Evolutionary conservation across 2,329 filamentous ascomycete species (phyloP), one percentile per base, ranked within the genome.

Genomic region (Sporothrix globosa): DNA sequence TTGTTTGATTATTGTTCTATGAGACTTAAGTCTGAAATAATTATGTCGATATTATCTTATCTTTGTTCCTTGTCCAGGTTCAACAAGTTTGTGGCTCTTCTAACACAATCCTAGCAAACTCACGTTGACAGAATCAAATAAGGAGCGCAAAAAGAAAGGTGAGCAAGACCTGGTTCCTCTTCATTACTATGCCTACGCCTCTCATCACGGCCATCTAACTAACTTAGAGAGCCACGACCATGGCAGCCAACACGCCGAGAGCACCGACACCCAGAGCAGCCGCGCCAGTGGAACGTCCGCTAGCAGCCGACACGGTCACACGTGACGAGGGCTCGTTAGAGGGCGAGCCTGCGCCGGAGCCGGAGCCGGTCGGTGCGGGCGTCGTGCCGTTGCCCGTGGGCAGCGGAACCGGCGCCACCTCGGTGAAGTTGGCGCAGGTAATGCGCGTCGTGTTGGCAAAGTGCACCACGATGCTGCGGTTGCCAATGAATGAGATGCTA

Each of bases 381-480:
- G 69, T 56, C 66, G 56, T 65, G 50, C 52, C 60, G 61, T 66
- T 30, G 50, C 56, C 70, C 53, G 69, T 70, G 61, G 75, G 75
- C 61, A 71, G 70, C n/a, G 68, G 71, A 27, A 74, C 72, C 27
- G 77, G 11, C 48, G 52, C 41, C 14, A 68, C 72, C 66, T 79
- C 72, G 34, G 75, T 78, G 76, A 91, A 90, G 82, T 88, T 89
- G 78, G 87, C 88, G 76, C 89, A 91, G 10, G 84, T 85, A 75
- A 91, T 85, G 73, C 89, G 85, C 1, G 86, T 90, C 79, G 83
- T 87, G 82, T 90, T 89, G 75, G 82, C 81, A 74, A 84, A 88
- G 80, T 91, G 89, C 71, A 91, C 75, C 58, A 90, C 88, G 71
- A 91, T 79, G 71, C 87, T 89, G 72, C 86, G 84, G 80, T 91